Evolutionary conservation across 345 rosid genomes (phyloP), one percentile per base, ranked within the genome.

Genomic region (Nephelium lappaceum): DNA sequence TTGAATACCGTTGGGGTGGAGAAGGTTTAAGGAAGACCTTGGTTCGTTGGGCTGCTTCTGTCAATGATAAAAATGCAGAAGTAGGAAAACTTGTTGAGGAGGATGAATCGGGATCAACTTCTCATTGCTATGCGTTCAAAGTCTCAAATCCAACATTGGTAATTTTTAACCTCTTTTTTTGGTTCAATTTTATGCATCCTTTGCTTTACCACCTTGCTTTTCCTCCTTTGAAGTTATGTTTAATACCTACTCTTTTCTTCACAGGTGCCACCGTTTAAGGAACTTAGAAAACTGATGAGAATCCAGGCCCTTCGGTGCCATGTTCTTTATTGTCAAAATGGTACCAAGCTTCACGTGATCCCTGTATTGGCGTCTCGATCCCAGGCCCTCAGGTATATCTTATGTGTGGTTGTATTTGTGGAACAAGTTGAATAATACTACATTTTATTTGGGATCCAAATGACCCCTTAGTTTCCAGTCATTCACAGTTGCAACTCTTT

Each of bases 1-100:
- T 88, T 27, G 96, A 90, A 65, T 93, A 89, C 73, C 88, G 93
- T 2, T 93, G 96, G 96, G 98, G 94, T 79, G 93, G 94, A 80
- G 94, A 92, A 82, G 85, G 85, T 63, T 67, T 93, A 77, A 85
- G 92, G 82, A 91, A 86, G 82, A 87, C 94, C 81, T 80, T 93
- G 84, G 83, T 87, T 78, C 89, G 91, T 19, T 91, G 96, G 96
- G 87, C 89, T 76, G 76, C 79, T 79, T 88, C 94, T 60, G 79
- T 88, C 43, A 66, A 75, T 61, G 86, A 86, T 60, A 89, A 83
- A 82, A 91, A 88, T 62, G 67, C 39, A 14, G 81, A 81, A 68
- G 58, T 64, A 63, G 90, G 86, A 72, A 79, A 84, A 58, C 77
- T 90, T 69, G 76, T 90, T 21, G 68, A 43, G 9, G 88, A 87